Evolutionary conservation across 352 stramenopile genomes (phyloP).

Genomic region (Phytophthora hibernalis): DNA sequence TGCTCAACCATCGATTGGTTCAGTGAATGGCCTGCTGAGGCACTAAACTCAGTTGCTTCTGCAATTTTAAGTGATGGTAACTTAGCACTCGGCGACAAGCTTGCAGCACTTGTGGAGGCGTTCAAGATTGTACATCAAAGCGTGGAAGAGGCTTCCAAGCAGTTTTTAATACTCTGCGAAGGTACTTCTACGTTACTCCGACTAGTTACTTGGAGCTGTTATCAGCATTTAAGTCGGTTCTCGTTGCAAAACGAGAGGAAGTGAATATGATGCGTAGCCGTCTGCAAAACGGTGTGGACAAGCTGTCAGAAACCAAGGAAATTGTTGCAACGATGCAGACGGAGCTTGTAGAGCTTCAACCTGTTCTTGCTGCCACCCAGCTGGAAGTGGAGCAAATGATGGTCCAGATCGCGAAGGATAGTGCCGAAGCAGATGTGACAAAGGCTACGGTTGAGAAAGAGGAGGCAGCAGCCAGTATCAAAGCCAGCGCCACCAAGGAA

Average conservation of each 20-base stretch:
- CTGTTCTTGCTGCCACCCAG: slow-evolving; percentile 77
- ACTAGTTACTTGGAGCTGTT: slow-evolving; percentile 94
- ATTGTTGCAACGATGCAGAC: slow-evolving; percentile 88
- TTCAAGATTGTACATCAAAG: slow-evolving; percentile 92
- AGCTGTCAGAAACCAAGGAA: slow-evolving; percentile 81
- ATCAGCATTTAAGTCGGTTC: slow-evolving; percentile 91
- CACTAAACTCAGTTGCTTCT: slow-evolving; percentile 82
- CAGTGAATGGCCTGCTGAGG: slow-evolving; percentile 88
- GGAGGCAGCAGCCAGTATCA: slow-evolving; percentile 86
- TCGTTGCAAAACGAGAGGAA: slow-evolving; percentile 91
- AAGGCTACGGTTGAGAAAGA: slow-evolving; percentile 90
- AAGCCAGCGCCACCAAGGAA: slow-evolving; percentile 88
- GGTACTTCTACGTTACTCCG: slow-evolving; percentile 95
- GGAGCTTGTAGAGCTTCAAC: slow-evolving; percentile 84
- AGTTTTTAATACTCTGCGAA: slow-evolving; percentile 86
- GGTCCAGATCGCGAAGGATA: slow-evolving; percentile 91
- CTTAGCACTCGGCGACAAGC: slow-evolving; percentile 67
- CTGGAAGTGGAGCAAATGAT: slow-evolving; percentile 92
- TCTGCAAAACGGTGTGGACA: slow-evolving; percentile 89
- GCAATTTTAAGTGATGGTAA: slow-evolving; percentile 88
- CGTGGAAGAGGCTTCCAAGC: slow-evolving; percentile 84
- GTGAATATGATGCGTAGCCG: slow-evolving; percentile 88
- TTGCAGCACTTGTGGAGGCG: slow-evolving; percentile 66
- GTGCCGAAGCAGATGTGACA: slow-evolving; percentile 89
- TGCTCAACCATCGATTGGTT: slow-evolving; percentile 92